Base-by-base conservation (phyloP, 1,139 yeast genomes). In the Geotrichum phurueaensis region DNA sequence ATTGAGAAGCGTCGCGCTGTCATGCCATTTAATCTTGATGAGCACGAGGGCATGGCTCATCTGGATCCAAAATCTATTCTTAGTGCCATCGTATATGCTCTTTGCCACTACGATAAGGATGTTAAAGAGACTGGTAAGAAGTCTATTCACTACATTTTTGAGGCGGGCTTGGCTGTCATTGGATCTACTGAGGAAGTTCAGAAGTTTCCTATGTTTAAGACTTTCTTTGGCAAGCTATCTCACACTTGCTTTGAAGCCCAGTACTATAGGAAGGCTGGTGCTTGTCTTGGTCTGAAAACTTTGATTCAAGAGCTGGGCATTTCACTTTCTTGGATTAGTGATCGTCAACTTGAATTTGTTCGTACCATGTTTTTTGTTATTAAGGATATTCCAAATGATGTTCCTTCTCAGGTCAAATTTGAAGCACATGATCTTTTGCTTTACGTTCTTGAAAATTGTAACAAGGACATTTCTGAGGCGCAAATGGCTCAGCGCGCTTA, bases 181-280 rank as follows among this genome's bases (percentile, higher is more conserved):
- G 96, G 95, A 0, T 73, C 79, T 0, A 78, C 79, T 1, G 88
- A 85, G 29, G 82, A 84, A 60, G 87, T 89, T 0, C 80, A 87
- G 61, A 80, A 82, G 61, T 86, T 89, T 58, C 91, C 96, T 2
- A 80, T 90, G 54, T 82, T 91, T 67, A 82, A 95, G 63, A 81
- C 87, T 5, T 79, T 92, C 79, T 85, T 89, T 67, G 87, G 90
- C 60, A 85, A 86, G 62, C 87, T 94, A 67, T 85, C 96, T 55
- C 99, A 94, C 70, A 83, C 90, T 62, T 94, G 99, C 73, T 94
- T 89, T 71, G 95, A 89, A 65, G 97, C 90, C 71, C 86, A 84
- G 54, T 92, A 89, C 73, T 89, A 87, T 71, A 81, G 86, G 48
- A 94, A 95, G 68, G 80, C 89, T 23, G 98, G 98, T 10, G 98